A percentile compares a stretch with the other conserved stretches of the same genome.
Evolutionary conservation across 1,139 yeast genomes (phyloP).

Genomic region (Kodamaea alishanica): DNA sequence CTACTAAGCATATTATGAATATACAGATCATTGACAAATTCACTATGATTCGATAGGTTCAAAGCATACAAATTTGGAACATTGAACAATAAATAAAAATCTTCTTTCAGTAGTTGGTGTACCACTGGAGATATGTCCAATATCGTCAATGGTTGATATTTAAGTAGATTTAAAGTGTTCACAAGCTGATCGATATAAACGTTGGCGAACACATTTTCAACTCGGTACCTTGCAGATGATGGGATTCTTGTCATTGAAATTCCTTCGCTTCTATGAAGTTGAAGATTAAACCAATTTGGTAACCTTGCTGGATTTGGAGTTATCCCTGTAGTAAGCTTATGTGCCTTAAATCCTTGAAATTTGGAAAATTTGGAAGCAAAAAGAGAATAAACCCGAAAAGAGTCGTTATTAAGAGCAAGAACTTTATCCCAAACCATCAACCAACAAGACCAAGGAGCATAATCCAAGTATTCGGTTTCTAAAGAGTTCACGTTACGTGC

Average conservation of each 20-base stretch:
- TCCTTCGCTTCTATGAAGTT: slow-evolving; percentile 8
- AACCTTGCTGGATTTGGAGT: neutral
- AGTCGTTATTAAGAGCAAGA: slow-evolving; percentile 26
- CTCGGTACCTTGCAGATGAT: slow-evolving; percentile 14
- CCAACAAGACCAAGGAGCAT: slow-evolving; percentile 31
- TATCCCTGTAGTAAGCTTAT: slow-evolving; percentile 9
- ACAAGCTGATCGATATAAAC: slow-evolving; percentile 21
- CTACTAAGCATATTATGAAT: slow-evolving; percentile 24
- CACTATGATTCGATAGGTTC: slow-evolving; percentile 27
- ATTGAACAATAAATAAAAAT: slow-evolving; percentile 27
- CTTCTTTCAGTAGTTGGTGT: slow-evolving; percentile 17
- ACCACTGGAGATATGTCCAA: slow-evolving; percentile 14
- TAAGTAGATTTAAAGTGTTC: slow-evolving; percentile 14
- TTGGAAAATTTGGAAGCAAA: slow-evolving; percentile 26
- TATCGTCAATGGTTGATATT: slow-evolving; percentile 17
- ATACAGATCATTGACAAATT: slow-evolving; percentile 30
- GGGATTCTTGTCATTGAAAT: slow-evolving; percentile 9
- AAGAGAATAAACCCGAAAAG: slow-evolving; percentile 25
- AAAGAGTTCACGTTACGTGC: slow-evolving; percentile 27
- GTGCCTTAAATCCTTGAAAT: slow-evolving; percentile 24
- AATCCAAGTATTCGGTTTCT: slow-evolving; percentile 19
- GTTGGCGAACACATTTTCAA: slow-evolving; percentile 36
- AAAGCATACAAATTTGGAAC: slow-evolving; percentile 30
- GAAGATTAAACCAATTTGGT: slow-evolving; percentile 3
- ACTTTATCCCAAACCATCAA: slow-evolving; percentile 32